Evolutionary conservation across 148 eudicot species (phyloP).

Genomic region (Dianthus caryophyllus): DNA sequence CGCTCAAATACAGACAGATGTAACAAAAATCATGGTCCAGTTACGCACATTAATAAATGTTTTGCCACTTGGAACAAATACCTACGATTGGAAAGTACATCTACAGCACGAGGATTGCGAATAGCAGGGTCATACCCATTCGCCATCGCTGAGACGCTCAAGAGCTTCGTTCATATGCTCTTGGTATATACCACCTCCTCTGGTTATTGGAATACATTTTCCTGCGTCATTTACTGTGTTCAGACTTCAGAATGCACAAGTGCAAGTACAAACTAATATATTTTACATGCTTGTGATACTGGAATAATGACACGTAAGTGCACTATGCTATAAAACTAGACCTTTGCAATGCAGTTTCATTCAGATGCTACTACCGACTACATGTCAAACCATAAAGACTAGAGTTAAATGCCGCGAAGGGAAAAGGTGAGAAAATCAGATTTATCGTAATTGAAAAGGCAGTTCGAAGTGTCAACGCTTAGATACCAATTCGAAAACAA

Average conservation of each 20-base stretch:
- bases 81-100: neutral
- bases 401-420: neutral
- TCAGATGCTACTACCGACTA: neutral
- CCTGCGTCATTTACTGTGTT: slow-evolving; percentile 51
- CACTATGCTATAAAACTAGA: neutral
- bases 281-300: neutral
- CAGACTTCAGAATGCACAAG: slow-evolving; percentile 31
- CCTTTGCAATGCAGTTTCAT: neutral
- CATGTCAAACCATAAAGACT: slow-evolving; percentile 2
- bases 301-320: neutral
- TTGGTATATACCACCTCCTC: slow-evolving; percentile 94
- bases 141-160: slow-evolving; percentile 74
- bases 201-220: slow-evolving; percentile 92
- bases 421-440: neutral
- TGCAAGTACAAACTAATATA: neutral
- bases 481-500: slow-evolving; percentile 78
- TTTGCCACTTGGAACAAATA: neutral
- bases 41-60: neutral
- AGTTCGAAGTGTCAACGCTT: slow-evolving; percentile 12
- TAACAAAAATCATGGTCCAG: neutral
- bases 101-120: slow-evolving; percentile 3
- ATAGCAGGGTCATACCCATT: slow-evolving; percentile 55
- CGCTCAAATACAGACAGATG: no score
- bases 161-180: slow-evolving; percentile 96
- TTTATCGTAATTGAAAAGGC: slow-evolving; percentile 6